Evolutionary conservation across 2,329 filamentous ascomycete genomes (phyloP).

Genomic region (Phaeosphaeriaceae sp.): DNA sequence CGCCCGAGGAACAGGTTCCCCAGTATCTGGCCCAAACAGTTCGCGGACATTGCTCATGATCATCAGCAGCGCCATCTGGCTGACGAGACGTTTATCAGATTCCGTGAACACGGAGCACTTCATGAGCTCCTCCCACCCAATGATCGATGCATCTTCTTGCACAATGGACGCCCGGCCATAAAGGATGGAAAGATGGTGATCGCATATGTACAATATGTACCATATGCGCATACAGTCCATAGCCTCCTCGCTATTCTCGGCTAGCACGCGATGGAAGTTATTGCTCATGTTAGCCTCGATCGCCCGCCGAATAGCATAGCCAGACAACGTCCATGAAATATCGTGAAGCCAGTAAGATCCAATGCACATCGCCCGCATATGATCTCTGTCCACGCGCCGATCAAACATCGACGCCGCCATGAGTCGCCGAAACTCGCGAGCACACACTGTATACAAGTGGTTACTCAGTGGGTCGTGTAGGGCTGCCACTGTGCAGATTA

Average conservation of each 20-base stretch:
- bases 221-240: conserved; percentile 64
- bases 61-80: conserved; percentile 64
- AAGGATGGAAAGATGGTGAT: conserved; percentile 69
- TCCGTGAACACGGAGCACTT: conserved; percentile 58
- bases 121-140: conserved; percentile 64
- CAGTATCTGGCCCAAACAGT: conserved; percentile 62
- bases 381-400: conserved; percentile 63
- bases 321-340: conserved; percentile 67
- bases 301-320: conserved; percentile 59
- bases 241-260: conserved; percentile 51
- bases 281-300: conserved; percentile 56
- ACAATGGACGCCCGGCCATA: conserved; percentile 66
- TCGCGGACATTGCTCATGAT: conserved; percentile 64
- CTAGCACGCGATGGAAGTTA: conserved; percentile 51
- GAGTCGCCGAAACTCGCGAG: conserved; percentile 63
- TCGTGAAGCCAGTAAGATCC: conserved; percentile 69
- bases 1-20: conserved; percentile 58
- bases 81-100: conserved; percentile 63
- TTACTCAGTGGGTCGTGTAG: conserved; percentile 64
- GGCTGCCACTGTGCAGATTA: conserved; percentile 64
- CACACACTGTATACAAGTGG: conserved; percentile 60
- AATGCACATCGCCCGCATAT: conserved; percentile 65
- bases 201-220: conserved; percentile 66
- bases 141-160: conserved; percentile 63
- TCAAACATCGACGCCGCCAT: conserved; percentile 65